Base-by-base conservation (phyloP, 768 basidiomycete genomes). In the Exidia glandulosa region DNA sequence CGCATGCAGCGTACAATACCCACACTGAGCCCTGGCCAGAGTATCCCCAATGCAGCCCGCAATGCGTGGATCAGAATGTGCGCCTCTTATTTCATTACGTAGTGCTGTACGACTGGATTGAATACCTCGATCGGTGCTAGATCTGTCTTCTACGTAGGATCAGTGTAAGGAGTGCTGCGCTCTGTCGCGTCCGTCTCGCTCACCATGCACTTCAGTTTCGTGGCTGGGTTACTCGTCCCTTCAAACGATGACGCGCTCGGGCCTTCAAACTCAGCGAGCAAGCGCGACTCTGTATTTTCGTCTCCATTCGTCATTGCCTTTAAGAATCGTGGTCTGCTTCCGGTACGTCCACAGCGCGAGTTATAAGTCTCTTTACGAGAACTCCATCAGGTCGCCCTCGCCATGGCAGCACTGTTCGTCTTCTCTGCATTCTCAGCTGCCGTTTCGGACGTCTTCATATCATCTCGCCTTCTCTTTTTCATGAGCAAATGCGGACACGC, bases 401-500 rank as follows among this genome's bases (percentile, higher is more conserved):
- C 25, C 5, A 13, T 31, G 14, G 50, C 50, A 13, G 25, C 25
- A 12, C 27, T 54, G 25, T 54, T 54, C 50, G 50, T 31, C 6
- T 7, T 54, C 7, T 27, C 50, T 19, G 50, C 50, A 1, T 25
- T 54, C 23, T 54, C 50, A n/a, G 50, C 50, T 7, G 50, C 50
- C 9, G 14, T 54, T 27, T 54, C 50, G 9, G 50, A 54, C 50
- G 29, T 61, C 5, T 63, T 54, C 56, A 63, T 61, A 14, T 50
- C 60, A 12, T 41, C 60, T 5, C 59, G 62, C 2, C 36, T 45
- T 29, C 34, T 63, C 12, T 63, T 48, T 23, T 60, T 57, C 48
- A 34, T 63, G 16, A 56, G 60, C 1, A 36, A 41, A n/a, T 50
- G 56, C 9, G 62, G 62, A 5, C 63, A 63, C 29, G 63, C 63